Conservation (phyloP, 2,329 filamentous ascomycete genomes). For the Conoideocrella luteorostrata region DNA sequence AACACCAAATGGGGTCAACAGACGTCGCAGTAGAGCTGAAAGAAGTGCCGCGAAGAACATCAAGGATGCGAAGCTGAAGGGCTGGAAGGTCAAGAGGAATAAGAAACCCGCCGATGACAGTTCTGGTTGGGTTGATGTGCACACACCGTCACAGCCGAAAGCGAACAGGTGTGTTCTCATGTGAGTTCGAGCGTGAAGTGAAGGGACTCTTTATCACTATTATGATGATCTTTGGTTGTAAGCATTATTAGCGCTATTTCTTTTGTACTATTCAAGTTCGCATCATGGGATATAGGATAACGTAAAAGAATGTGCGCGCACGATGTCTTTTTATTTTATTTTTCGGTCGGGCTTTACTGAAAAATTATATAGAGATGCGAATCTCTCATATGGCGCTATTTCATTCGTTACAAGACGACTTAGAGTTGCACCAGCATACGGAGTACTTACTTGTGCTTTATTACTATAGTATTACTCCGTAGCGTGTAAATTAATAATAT, state of each 20-base stretch:
- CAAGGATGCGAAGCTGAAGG: slow-evolving; percentile 50
- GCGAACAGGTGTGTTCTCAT: slow-evolving; percentile 48
- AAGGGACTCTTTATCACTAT: not conserved
- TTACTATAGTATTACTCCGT: no score
- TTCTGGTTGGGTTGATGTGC: slow-evolving; percentile 49
- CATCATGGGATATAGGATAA: no score
- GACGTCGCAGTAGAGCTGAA: slow-evolving; percentile 49
- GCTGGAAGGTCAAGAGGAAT: slow-evolving; percentile 44
- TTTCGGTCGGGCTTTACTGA: no score
- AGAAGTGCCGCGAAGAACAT: slow-evolving; percentile 58
- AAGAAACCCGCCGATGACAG: slow-evolving; percentile 32
- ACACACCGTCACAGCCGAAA: slow-evolving; percentile 22
- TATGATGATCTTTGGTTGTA: not conserved
- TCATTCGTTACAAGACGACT: not conserved
- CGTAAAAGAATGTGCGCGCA: no score
- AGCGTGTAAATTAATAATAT: no score
- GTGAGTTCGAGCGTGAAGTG: slow-evolving; percentile 22
- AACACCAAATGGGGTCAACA: slow-evolving; percentile 35
- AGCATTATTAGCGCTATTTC: not conserved
- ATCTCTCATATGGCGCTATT: not conserved
- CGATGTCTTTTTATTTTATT: no score
- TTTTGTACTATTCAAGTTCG: no score
- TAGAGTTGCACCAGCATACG: not conserved
- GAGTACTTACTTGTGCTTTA: no score
- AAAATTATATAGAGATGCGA: no score